Evolutionary conservation across 208 protist genomes (phyloP).

Genomic region (Vickermania ingenoplastis): DNA sequence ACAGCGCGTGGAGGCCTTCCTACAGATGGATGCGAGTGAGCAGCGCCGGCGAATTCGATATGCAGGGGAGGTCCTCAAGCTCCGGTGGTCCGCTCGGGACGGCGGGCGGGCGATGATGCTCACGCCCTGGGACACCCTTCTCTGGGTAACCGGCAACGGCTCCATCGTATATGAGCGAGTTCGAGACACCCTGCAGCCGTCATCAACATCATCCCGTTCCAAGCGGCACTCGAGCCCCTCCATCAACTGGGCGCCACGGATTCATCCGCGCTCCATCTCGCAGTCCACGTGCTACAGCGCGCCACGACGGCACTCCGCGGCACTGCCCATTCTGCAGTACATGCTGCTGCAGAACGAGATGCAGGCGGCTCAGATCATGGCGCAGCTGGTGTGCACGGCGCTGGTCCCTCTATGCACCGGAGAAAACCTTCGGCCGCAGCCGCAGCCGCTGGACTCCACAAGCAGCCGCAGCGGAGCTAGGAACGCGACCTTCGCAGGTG

Average conservation of each 20-base stretch:
- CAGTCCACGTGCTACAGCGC: neutral
- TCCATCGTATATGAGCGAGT: neutral
- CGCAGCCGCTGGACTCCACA: neutral
- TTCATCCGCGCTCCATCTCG: too few species aligned
- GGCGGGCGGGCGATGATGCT: neutral
- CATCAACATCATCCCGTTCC: neutral
- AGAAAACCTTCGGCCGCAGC: neutral
- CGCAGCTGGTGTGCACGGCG: neutral
- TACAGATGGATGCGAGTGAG: neutral
- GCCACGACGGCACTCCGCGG: slow-evolving; percentile 19
- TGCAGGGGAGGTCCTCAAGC: neutral
- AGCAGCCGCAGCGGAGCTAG: neutral
- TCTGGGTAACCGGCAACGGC: neutral
- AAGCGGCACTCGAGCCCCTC: too few species aligned
- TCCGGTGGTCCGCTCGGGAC: neutral
- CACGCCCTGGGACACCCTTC: neutral
- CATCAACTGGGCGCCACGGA: too few species aligned
- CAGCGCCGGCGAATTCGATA: neutral
- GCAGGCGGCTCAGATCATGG: slow-evolving; percentile 1
- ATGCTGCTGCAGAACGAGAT: slow-evolving; percentile 17
- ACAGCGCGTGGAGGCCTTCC: neutral
- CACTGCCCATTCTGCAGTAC: slow-evolving; percentile 26
- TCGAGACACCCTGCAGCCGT: neutral
- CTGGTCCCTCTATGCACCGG: too few species aligned
- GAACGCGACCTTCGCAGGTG: too few species aligned